Percentiles rank a stretch among this genome's conserved stretches.
phyloP scores from a whole-genome alignment of 2,329 filamentous ascomycete species.

The Alternaria brassicicola region DNA sequence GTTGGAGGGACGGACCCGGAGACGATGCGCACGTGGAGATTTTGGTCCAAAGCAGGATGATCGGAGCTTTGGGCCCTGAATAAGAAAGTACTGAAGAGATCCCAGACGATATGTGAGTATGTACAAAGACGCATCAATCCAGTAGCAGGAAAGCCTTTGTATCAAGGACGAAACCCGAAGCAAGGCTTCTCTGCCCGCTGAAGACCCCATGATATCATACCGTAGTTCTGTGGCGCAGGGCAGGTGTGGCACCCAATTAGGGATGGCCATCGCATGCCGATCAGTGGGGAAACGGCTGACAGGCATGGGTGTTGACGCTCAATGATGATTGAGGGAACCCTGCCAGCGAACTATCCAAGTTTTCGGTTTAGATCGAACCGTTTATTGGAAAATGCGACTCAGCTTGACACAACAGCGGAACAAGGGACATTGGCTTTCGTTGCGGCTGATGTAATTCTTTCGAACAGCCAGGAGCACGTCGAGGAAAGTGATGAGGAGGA shows the following conservation, averaged over 20 bases:
- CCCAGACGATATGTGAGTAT: not conserved
- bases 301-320: constrained; percentile 27
- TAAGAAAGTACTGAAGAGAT: not conserved
- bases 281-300: constrained; percentile 25
- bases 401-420: too few relatives aligned
- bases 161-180: constrained; percentile 14
- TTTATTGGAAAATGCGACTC: too few relatives aligned
- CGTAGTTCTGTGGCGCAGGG: constrained; percentile 28
- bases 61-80: not conserved
- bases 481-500: too few relatives aligned
- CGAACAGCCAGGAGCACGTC: too few relatives aligned
- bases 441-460: too few relatives aligned
- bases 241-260: constrained; percentile 32
- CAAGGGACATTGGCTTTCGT: too few relatives aligned
- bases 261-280: constrained; percentile 8
- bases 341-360: constrained; percentile 9
- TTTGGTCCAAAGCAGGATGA: not conserved
- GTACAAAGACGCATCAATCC: constrained; percentile 2
- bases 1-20: not conserved
- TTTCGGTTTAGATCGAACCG: constrained; percentile 11
- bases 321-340: constrained; percentile 25
- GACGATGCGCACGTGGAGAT: not conserved
- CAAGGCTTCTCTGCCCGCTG: constrained; percentile 14
- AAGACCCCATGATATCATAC: constrained; percentile 35
- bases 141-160: constrained; percentile 4